phyloP scores from a whole-genome alignment of 2,329 filamentous ascomycete species.

The Juglanconis sp. region DNA sequence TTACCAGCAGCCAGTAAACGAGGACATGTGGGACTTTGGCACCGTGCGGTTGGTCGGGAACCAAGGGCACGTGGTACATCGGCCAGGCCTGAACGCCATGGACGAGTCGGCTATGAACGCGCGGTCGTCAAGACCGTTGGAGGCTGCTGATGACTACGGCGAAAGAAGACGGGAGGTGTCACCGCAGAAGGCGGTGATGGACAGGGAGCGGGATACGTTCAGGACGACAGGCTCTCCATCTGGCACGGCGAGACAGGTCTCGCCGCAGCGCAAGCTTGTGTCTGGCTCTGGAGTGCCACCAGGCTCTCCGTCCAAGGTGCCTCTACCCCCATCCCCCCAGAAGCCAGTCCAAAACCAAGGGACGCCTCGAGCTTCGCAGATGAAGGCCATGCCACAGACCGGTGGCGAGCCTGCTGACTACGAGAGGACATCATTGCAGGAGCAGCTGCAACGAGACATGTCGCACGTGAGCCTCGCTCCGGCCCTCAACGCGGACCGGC shows the following conservation, averaged over 20 bases:
- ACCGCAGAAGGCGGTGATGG: conserved; percentile 47
- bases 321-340: conserved; percentile 58
- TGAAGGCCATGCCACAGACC: conserved; percentile 46
- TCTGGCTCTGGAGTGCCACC: conserved; percentile 22
- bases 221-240: conserved; percentile 43
- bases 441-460: conserved; percentile 63
- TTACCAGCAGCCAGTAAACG: conserved; percentile 58
- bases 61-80: conserved; percentile 52
- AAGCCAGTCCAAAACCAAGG: conserved; percentile 39
- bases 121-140: conserved; percentile 54
- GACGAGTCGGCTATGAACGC: conserved; percentile 80
- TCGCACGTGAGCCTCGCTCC: conserved; percentile 50
- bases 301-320: conserved; percentile 55
- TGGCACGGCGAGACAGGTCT: conserved; percentile 53
- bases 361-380: conserved; percentile 44
- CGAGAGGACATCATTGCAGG: conserved; percentile 53
- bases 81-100: conserved; percentile 66
- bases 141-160: conserved; percentile 47
- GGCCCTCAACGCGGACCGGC: conserved; percentile 25
- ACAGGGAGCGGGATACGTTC: conserved; percentile 50
- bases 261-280: conserved; percentile 58
- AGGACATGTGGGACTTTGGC: conserved; percentile 98
- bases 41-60: conserved; percentile 81
- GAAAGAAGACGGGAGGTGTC: conserved; percentile 45
- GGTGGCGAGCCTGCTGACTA: conserved; percentile 55